Conservation (phyloP, 1,139 yeast genomes). For the Pichia sp. region DNA sequence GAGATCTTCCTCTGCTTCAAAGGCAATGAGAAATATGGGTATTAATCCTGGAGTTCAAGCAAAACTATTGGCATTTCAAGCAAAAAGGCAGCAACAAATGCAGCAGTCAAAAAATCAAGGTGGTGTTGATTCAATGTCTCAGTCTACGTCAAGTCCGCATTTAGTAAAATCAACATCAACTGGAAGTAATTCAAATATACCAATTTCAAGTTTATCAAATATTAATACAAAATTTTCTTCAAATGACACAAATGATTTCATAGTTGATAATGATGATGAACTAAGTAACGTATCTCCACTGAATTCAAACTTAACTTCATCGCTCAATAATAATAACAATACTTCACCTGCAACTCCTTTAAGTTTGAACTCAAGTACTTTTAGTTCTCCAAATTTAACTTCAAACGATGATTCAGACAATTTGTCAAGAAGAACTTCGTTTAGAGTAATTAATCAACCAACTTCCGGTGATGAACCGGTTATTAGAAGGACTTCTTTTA, state of each 20-base stretch:
- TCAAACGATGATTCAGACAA: slow-evolving; percentile 13
- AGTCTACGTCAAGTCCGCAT: background rate
- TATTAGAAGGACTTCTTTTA: slow-evolving; percentile 12
- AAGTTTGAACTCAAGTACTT: slow-evolving; percentile 15
- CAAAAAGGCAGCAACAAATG: slow-evolving; percentile 13
- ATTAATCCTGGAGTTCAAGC: slow-evolving; percentile 67
- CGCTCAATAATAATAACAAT: background rate
- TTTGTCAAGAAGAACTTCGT: slow-evolving; percentile 13
- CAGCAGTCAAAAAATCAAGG: slow-evolving; percentile 9
- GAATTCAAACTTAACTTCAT: slow-evolving; percentile 1
- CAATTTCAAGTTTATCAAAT: background rate
- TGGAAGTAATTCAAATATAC: background rate
- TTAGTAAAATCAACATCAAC: background rate
- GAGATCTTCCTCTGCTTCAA: slow-evolving; percentile 13
- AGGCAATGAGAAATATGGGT: slow-evolving; percentile 11
- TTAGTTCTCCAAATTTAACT: slow-evolving; percentile 16
- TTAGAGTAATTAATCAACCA: slow-evolving; percentile 5
- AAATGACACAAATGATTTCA: background rate
- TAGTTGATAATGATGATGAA: slow-evolving; percentile 3
- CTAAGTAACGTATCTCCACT: slow-evolving; percentile 5
- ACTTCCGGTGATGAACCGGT: slow-evolving; percentile 8
- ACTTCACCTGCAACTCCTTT: slow-evolving; percentile 20
- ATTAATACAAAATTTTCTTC: background rate
- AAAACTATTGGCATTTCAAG: slow-evolving; percentile 62
- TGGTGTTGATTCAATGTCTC: background rate